These are phyloP conservation scores for Novakomyces olei DNA, from an alignment of 805 yeast species.

Conservation along the genomic window DNA sequence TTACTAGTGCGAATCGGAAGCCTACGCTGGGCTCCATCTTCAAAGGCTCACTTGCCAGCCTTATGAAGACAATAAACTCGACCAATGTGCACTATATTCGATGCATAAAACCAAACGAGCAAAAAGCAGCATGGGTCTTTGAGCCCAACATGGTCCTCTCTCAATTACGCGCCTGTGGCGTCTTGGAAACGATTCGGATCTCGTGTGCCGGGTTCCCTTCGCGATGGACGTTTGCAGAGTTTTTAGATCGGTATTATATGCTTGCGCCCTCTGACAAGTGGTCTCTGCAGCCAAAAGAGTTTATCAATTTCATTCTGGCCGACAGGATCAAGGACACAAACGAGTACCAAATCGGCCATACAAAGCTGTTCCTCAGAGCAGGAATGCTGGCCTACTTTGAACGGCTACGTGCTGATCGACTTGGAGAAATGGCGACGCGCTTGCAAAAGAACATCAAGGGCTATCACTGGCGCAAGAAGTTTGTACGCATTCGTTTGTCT, in stretches of 20 bases:
- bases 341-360: slow-evolving; percentile 75
- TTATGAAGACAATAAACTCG: slow-evolving; percentile 79
- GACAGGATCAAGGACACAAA: slow-evolving; percentile 37
- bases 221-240: slow-evolving; percentile 83
- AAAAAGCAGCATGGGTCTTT: slow-evolving; percentile 86
- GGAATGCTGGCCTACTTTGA: slow-evolving; percentile 22
- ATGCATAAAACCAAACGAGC: slow-evolving; percentile 91
- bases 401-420: background rate
- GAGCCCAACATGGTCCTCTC: slow-evolving; percentile 87
- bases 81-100: slow-evolving; percentile 93
- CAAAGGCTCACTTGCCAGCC: slow-evolving; percentile 73
- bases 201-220: slow-evolving; percentile 98
- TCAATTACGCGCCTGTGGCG: slow-evolving; percentile 96
- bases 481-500: no score
- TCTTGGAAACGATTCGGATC: slow-evolving; percentile 81
- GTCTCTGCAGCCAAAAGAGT: slow-evolving; percentile 18
- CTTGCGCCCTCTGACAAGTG: slow-evolving; percentile 52
- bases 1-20: slow-evolving; percentile 26
- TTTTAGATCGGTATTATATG: slow-evolving; percentile 72
- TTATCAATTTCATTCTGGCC: slow-evolving; percentile 43
- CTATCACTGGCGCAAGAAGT: no score
- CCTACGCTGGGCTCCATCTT: slow-evolving; percentile 91
- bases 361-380: slow-evolving; percentile 86
- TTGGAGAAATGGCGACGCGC: no score
- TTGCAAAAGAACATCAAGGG: no score